Base-by-base conservation (phyloP, 2,329 filamentous ascomycete species). In the Malbranchea cinnamomea region DNA sequence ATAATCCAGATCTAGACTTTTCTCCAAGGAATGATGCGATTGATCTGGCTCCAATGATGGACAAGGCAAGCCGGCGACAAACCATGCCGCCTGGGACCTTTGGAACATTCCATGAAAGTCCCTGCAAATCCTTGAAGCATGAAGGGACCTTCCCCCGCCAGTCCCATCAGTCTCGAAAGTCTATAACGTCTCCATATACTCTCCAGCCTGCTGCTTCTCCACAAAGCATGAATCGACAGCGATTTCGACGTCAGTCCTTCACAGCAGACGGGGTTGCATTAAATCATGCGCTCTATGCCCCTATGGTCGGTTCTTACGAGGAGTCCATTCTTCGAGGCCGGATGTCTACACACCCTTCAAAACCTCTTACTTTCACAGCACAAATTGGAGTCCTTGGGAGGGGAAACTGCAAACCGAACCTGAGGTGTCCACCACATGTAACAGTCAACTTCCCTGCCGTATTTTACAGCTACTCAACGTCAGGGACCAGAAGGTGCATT, bases 241-340 rank as follows among this genome's bases (percentile, higher is more conserved):
- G 31, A 33, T 50, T 21, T 36, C 54, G 65, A 10, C 67, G 83
- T 24, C 74, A 77, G 0, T 94, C 85, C 0, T 62, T 81, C 26
- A 67, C 71, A 10, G 74, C 77, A 0, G 85, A 93, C 26, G 59
- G 65, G 2, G 83, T 82, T 2, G 77, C 82, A 3, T 60, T 89
- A 16, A 80, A 87, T 33, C 83, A 91, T 53, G 85, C 87, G 6
- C n/a, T n/a, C n/a, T n/a, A n/a, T n/a, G n/a, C n/a, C n/a, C 85
- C 85, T 3, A 91, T 98, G 79, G 87, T 95, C 2, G 89, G 89
- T 2, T 94, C 87, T 2, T 98, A 94, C 43, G 89, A 98, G 54
- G 89, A 98, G 56, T 94, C 84, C 16, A 94, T 98, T 36, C 62
- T 98, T 2, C 74, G 83, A 26, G 89, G 89, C 22, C 74, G 89